Evolutionary conservation across 768 basidiomycete genomes (phyloP).

Genomic region (Guyanaporus albipodus): DNA sequence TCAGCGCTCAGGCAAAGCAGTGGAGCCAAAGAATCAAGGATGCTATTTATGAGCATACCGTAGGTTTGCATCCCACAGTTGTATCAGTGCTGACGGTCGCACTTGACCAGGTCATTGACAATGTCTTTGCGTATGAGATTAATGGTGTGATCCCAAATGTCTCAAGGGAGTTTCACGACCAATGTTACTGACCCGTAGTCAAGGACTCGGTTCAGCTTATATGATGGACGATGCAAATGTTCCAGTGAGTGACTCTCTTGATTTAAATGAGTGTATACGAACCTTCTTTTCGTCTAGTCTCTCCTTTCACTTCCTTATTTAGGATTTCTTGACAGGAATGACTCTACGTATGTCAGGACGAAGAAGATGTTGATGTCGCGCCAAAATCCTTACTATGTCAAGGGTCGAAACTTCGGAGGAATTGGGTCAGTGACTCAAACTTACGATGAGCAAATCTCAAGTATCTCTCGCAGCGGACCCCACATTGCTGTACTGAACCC

Average conservation of each 20-base stretch:
- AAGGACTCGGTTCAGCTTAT: slow-evolving; percentile 66
- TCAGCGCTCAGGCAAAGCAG: slow-evolving; percentile 49
- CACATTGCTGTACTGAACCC: slow-evolving; percentile 71
- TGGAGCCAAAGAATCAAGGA: slow-evolving; percentile 57
- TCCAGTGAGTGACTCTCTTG: slow-evolving; percentile 45
- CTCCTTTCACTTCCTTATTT: slow-evolving; percentile 77
- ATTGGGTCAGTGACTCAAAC: slow-evolving; percentile 50
- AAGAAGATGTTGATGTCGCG: slow-evolving; percentile 56
- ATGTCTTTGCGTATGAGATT: slow-evolving; percentile 73
- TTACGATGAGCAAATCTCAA: background rate
- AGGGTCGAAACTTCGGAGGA: slow-evolving; percentile 61
- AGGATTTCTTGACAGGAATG: slow-evolving; percentile 60
- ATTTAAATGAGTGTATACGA: background rate
- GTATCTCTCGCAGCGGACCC: slow-evolving; percentile 49
- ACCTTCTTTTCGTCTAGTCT: slow-evolving; percentile 41
- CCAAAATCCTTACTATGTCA: slow-evolving; percentile 67
- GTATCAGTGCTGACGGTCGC: background rate
- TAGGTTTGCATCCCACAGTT: slow-evolving; percentile 24
- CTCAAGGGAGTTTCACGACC: background rate
- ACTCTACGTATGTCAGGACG: slow-evolving; percentile 63
- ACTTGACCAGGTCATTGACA: slow-evolving; percentile 48
- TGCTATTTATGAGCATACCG: slow-evolving; percentile 62
- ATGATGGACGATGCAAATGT: slow-evolving; percentile 88
- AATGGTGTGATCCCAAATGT: slow-evolving; percentile 45
- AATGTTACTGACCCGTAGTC: background rate